Evolutionary conservation across 495 filamentous ascomycete species (phyloP).

Genomic region (Lophiotrema nucula): DNA sequence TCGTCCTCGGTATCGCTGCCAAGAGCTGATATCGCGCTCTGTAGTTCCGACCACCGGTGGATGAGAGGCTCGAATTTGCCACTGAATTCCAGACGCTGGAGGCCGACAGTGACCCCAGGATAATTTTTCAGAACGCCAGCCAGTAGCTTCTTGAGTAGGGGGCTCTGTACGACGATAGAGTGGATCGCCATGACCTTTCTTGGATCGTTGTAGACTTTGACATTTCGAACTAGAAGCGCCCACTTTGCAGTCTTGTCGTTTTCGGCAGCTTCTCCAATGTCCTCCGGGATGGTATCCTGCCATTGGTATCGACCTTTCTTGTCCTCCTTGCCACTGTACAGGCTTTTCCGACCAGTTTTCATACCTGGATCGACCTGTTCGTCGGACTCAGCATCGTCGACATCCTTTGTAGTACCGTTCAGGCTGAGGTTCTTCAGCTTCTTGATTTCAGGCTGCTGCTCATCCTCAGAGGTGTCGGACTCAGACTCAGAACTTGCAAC

Average conservation of each 20-base stretch:
- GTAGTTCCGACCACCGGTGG: slow-evolving; percentile 62
- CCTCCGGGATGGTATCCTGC: slow-evolving; percentile 45
- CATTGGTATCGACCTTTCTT: slow-evolving; percentile 45
- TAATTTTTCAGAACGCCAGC: slow-evolving; percentile 59
- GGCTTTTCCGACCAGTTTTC: slow-evolving; percentile 26
- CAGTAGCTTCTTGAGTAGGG: slow-evolving; percentile 58
- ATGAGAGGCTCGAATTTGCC: slow-evolving; percentile 64
- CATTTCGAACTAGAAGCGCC: slow-evolving; percentile 54
- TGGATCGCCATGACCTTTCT: slow-evolving; percentile 61
- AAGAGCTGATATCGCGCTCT: slow-evolving; percentile 38
- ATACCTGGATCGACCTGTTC: slow-evolving; percentile 28
- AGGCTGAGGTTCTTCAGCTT: too few relatives aligned
- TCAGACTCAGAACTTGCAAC: background rate
- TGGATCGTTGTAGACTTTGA: slow-evolving; percentile 55
- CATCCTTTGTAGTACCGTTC: slow-evolving; percentile 2
- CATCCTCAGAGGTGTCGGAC: slow-evolving; percentile 18
- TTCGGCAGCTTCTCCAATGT: slow-evolving; percentile 51
- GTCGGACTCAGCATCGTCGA: background rate
- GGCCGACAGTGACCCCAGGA: slow-evolving; percentile 60
- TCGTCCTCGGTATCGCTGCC: slow-evolving; percentile 45
- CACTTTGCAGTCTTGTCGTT: slow-evolving; percentile 53
- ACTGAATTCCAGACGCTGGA: slow-evolving; percentile 59
- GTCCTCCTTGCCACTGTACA: slow-evolving; percentile 43
- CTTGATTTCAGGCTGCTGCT: slow-evolving; percentile 1
- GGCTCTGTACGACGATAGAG: slow-evolving; percentile 65